These are phyloP conservation scores for Dioscorea zingiberensis DNA, from an alignment of 106 monocot species.

Conservation along the genomic window DNA sequence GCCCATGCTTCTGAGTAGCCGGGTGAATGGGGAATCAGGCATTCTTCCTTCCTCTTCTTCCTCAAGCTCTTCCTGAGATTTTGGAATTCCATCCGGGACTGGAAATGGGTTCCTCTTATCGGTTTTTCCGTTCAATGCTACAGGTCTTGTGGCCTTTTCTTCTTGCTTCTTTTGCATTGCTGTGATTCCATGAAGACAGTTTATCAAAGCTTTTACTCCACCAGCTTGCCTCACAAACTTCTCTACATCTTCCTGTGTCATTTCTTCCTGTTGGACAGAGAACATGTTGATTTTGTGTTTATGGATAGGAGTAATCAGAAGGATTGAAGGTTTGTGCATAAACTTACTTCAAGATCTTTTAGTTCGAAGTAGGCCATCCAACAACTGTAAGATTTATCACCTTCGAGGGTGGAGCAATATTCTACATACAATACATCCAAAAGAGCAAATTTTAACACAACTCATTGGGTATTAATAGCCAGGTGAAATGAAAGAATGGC, in stretches of 20 bases:
- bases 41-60: constrained; percentile 66
- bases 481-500: no score
- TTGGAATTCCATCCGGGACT: constrained; percentile 76
- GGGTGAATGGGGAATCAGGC: constrained; percentile 72
- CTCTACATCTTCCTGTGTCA: constrained; percentile 64
- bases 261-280: constrained; percentile 36
- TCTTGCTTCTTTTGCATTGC: constrained; percentile 36
- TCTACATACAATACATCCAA: constrained; percentile 27
- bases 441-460: no score
- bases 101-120: constrained; percentile 26
- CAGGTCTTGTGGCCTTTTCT: neutral
- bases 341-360: constrained; percentile 69
- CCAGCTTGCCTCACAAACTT: constrained; percentile 54
- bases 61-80: constrained; percentile 63
- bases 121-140: neutral
- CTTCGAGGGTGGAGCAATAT: constrained; percentile 82
- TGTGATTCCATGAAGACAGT: constrained; percentile 44
- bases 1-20: constrained; percentile 59
- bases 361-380: constrained; percentile 91
- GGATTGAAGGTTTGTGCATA: neutral
- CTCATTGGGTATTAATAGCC: no score
- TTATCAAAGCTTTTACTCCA: constrained; percentile 45
- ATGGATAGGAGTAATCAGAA: neutral
- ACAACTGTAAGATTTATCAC: constrained; percentile 81
- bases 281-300: neutral